Conservation (phyloP, 805 yeast species). For the Candida sithepensis region DNA sequence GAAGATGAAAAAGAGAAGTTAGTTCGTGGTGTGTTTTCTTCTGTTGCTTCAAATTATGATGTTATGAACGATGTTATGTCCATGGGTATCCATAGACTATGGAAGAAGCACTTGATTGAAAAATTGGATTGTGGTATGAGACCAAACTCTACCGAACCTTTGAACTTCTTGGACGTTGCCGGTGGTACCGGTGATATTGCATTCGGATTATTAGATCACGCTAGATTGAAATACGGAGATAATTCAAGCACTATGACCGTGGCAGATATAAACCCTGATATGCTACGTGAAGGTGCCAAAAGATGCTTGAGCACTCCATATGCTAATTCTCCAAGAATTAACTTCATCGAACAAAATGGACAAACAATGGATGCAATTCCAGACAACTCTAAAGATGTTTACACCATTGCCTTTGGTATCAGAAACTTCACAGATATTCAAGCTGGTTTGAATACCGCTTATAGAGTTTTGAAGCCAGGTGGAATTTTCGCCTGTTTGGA, state of each 20-base stretch:
- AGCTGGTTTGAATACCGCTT: constrained; percentile 91
- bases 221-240: constrained; percentile 74
- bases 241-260: constrained; percentile 76
- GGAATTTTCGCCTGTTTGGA: constrained; percentile 97
- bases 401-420: constrained; percentile 96
- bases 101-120: constrained; percentile 90
- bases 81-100: constrained; percentile 86
- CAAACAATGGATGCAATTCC: constrained; percentile 80
- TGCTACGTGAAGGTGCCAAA: constrained; percentile 88
- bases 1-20: constrained; percentile 76
- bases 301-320: constrained; percentile 59
- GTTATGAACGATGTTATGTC: constrained; percentile 99
- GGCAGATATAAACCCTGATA: constrained; percentile 93
- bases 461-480: constrained; percentile 93
- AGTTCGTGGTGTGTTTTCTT: constrained; percentile 84
- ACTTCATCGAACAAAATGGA: constrained; percentile 88
- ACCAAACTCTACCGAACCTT: constrained; percentile 71
- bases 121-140: constrained; percentile 91
- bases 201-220: constrained; percentile 89
- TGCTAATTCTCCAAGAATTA: constrained; percentile 67
- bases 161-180: constrained; percentile 91
- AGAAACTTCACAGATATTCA: constrained; percentile 94
- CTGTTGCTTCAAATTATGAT: constrained; percentile 93
- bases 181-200: constrained; percentile 99
- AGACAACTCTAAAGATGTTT: constrained; percentile 87